Evolutionary conservation across 139 green algal genomes (phyloP).

Genomic region (Spirogloea muscicola): DNA sequence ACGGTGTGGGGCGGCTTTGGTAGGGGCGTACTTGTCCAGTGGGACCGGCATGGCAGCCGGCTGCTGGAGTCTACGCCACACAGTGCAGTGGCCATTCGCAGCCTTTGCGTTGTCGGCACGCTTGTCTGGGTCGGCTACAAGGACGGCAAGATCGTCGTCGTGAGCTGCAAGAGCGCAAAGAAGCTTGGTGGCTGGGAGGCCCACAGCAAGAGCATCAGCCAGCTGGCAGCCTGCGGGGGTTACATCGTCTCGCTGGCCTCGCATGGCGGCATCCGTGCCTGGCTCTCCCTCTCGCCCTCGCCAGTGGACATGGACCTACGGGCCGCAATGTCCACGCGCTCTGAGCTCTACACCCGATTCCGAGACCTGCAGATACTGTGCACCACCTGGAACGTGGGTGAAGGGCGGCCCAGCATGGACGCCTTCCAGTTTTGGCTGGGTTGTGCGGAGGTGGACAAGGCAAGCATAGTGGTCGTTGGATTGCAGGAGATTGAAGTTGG

Average conservation of each 20-base stretch:
- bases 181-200: conserved; percentile 20
- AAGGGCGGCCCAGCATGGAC: background rate
- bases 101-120: conserved; percentile 15
- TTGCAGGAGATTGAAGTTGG: conserved; percentile 45
- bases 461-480: conserved; percentile 31
- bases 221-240: background rate
- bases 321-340: conserved; percentile 3
- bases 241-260: conserved; percentile 24
- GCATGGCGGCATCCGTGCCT: conserved; percentile 16
- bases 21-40: conserved; percentile 20
- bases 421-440: conserved; percentile 15
- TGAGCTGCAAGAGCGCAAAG: conserved; percentile 1
- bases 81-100: background rate
- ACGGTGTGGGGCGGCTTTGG: conserved; percentile 26
- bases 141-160: conserved; percentile 21
- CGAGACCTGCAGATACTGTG: conserved; percentile 1
- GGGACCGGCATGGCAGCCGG: background rate
- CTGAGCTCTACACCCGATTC: conserved; percentile 14
- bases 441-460: background rate
- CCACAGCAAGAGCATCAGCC: background rate
- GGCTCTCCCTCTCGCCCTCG: background rate
- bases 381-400: conserved; percentile 42
- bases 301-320: conserved; percentile 2
- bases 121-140: conserved; percentile 29
- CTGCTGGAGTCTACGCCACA: conserved; percentile 2